These are phyloP conservation scores for Talaromyces piceae DNA, from an alignment of 2,329 filamentous ascomycete species.

Conservation along the genomic window DNA sequence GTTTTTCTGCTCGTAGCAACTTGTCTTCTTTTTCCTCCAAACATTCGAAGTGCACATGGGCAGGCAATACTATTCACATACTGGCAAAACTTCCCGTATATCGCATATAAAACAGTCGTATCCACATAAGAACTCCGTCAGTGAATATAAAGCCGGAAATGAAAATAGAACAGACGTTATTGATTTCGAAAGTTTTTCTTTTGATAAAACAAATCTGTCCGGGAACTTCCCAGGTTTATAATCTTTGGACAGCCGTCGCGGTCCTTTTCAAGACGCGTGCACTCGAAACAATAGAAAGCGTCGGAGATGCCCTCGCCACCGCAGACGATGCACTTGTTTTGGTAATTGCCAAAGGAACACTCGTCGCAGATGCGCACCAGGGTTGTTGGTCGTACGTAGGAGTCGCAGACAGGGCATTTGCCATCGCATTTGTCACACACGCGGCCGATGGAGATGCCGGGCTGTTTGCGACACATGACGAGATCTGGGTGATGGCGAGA, in stretches of 20 bases:
- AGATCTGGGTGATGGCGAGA: slow-evolving; percentile 96
- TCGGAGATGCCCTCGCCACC: slow-evolving; percentile 97
- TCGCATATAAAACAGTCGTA: neutral
- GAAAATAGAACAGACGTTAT: slow-evolving; percentile 21
- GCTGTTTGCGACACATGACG: slow-evolving; percentile 98
- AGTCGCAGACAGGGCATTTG: slow-evolving; percentile 98
- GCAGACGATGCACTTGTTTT: slow-evolving; percentile 99
- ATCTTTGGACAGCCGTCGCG: slow-evolving; percentile 98
- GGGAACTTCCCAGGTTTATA: slow-evolving; percentile 90
- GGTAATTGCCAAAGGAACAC: slow-evolving; percentile 98
- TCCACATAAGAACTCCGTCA: slow-evolving; percentile 1
- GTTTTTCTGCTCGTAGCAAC: no score
- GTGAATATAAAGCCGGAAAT: neutral
- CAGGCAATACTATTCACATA: neutral
- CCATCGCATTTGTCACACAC: slow-evolving; percentile 99
- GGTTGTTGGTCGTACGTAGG: slow-evolving; percentile 94
- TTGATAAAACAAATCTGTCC: slow-evolving; percentile 82
- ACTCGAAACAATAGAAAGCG: slow-evolving; percentile 99
- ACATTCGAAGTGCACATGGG: no score
- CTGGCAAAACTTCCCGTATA: neutral
- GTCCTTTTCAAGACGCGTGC: slow-evolving; percentile 93
- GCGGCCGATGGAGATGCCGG: slow-evolving; percentile 94
- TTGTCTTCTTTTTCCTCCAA: no score
- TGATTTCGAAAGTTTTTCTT: slow-evolving; percentile 54
- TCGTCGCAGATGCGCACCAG: slow-evolving; percentile 98